Conservation (phyloP, 164 flowering plant genomes). For the Santalum album region DNA sequence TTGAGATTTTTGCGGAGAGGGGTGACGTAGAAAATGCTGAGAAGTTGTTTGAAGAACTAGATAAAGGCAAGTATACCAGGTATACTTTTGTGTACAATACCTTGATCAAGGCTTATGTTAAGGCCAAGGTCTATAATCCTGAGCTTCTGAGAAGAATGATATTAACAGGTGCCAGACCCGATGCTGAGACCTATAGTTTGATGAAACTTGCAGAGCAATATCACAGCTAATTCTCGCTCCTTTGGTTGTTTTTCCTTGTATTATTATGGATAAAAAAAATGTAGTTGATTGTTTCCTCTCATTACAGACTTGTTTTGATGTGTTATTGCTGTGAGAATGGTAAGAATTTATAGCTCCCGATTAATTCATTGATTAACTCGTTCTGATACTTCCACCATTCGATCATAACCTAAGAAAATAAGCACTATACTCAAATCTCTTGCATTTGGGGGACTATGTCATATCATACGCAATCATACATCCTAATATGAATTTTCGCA, state of each 20-base stretch:
- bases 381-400: no score
- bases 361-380: no score
- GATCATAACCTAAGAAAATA: no score
- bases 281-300: no score
- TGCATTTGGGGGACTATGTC: no score
- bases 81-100: constrained; percentile 81
- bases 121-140: constrained; percentile 69
- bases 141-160: constrained; percentile 78
- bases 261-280: no score
- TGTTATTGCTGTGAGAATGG: no score
- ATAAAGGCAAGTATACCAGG: constrained; percentile 57
- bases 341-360: no score
- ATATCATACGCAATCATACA: no score
- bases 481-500: no score
- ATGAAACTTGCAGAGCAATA: constrained; percentile 67
- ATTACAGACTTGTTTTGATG: no score
- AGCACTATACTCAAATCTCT: no score
- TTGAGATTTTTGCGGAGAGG: constrained; percentile 63
- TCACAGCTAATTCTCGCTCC: constrained; percentile 16
- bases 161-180: constrained; percentile 85
- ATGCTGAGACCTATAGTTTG: constrained; percentile 83
- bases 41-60: constrained; percentile 64
- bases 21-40: constrained; percentile 75
- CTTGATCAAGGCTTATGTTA: constrained; percentile 72
- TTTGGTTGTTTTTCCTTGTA: neutral